These are phyloP conservation scores for Rusavskia elegans DNA, from an alignment of 495 filamentous ascomycete genomes.

Conservation along the genomic window DNA sequence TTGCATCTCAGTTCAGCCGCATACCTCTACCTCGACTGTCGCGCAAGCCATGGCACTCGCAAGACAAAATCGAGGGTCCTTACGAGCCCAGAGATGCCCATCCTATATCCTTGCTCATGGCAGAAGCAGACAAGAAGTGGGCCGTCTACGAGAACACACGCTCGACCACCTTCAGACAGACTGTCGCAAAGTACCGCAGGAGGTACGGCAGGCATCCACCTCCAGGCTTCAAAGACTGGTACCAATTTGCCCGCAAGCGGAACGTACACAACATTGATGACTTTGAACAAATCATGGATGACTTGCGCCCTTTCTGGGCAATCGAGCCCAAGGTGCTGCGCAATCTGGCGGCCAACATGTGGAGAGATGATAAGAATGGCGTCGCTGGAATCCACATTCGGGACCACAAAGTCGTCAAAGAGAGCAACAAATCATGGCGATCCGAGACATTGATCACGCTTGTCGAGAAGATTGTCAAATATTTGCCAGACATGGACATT, in stretches of 20 bases:
- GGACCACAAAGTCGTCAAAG: constrained; percentile 36
- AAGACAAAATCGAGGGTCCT: constrained; percentile 6
- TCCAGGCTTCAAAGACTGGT: constrained; percentile 58
- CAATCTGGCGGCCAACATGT: constrained; percentile 24
- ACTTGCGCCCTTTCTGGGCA: constrained; percentile 58
- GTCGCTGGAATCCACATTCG: constrained; percentile 40
- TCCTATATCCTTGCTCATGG: constrained; percentile 17
- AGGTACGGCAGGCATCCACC: constrained; percentile 55
- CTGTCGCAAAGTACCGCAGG: constrained; percentile 44
- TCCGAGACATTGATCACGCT: constrained; percentile 43
- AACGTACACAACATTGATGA: constrained; percentile 51
- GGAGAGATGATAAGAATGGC: constrained; percentile 32
- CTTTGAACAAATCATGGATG: constrained; percentile 56
- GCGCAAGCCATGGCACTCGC: constrained; percentile 14
- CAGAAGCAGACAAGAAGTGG: constrained; percentile 16
- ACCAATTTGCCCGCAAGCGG: constrained; percentile 42
- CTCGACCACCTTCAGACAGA: constrained; percentile 34
- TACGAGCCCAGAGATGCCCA: constrained; percentile 16
- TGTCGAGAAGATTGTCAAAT: constrained; percentile 37
- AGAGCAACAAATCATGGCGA: constrained; percentile 43
- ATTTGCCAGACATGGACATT: constrained; percentile 58
- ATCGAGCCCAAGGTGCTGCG: constrained; percentile 40
- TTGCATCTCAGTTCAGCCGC: constrained; percentile 4
- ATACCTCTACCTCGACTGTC: constrained; percentile 10
- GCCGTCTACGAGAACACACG: constrained; percentile 14